Conservation (phyloP, 176 grass and related monocot genomes). For the Triticum timopheevii region DNA sequence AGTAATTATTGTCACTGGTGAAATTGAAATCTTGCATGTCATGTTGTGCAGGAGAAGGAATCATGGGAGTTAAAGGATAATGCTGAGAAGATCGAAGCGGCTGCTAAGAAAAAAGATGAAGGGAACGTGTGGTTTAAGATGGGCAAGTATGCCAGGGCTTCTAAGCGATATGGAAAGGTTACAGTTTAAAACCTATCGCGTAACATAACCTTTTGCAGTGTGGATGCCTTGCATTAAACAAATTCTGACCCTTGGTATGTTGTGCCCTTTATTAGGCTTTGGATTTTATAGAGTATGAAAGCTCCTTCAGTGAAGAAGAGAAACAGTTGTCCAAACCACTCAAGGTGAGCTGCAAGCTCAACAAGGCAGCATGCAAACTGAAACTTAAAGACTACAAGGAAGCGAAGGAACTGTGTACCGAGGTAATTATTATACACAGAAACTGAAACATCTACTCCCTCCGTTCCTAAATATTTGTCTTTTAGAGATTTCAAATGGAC, state of each 20-base stretch:
- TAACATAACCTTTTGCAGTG: neutral
- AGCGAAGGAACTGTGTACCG: slow-evolving; percentile 70
- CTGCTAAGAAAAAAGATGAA: slow-evolving; percentile 85
- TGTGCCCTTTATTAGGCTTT: slow-evolving; percentile 45
- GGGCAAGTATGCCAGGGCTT: slow-evolving; percentile 70
- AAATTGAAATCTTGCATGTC: neutral
- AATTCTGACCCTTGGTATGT: neutral
- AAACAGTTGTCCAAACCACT: slow-evolving; percentile 61
- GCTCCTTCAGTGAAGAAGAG: slow-evolving; percentile 78
- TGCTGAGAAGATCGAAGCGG: slow-evolving; percentile 77
- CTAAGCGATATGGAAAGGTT: slow-evolving; percentile 86
- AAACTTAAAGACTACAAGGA: slow-evolving; percentile 74
- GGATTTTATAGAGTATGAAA: slow-evolving; percentile 63
- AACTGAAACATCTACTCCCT: neutral
- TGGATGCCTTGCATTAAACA: neutral
- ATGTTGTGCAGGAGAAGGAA: slow-evolving; percentile 57
- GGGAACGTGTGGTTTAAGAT: slow-evolving; percentile 75
- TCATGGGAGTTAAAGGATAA: slow-evolving; percentile 76
- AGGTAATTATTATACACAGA: slow-evolving; percentile 37
- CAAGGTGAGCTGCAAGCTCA: slow-evolving; percentile 82
- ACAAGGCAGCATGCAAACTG: slow-evolving; percentile 85
- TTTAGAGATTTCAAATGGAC: too few species aligned
- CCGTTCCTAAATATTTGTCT: too few species aligned
- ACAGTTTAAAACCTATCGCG: neutral
- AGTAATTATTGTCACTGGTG: neutral